Base-by-base conservation (phyloP, 306 rosid species). In the Quillaja saponaria region DNA sequence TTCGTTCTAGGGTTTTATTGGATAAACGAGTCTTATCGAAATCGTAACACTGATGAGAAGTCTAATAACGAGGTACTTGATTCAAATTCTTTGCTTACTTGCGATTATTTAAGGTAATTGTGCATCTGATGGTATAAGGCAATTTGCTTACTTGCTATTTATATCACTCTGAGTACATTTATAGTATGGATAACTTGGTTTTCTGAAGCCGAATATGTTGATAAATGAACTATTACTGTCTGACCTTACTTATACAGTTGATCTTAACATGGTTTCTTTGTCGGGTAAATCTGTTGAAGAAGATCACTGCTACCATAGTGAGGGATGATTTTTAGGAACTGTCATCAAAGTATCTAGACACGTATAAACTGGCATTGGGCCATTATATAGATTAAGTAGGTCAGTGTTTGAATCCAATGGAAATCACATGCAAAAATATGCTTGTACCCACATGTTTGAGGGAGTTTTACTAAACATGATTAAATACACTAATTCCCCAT, bases 1-100 rank as follows among this genome's bases (percentile, higher is more conserved):
- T 83, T 85, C 59, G 31, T 81, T 58, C 61, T 94, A n/a, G 99
- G 97, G 34, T 94, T 94, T 71, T 94, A 87, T 85, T 87, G 99
- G 99, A 89, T 94, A 69, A 34, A 61, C 33, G 85, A 79, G 52
- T 68, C 72, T 0, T 49, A 67, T 65, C 71, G 64, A 19, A 48
- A 68, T 67, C 66, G 78, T 0, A 21, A 25, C 50, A 7, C 47
- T 9, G 63, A 28, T 12, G 62, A 77, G 21, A 78, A 66, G 50
- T 39, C 68, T 8, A n/a, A 72, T 53, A 6, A 69, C 38, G 73
- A 84, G 84, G 90, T 90, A 61, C 34, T 58, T 68, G 19, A 17
- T 13, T 31, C 58, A 13, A 31, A 12, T 12, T 21, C 9, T 6
- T 1, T 38, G 12, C 58, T 55, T 46, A 11, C 34, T 13, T 6